phyloP scores from a whole-genome alignment of 2,329 filamentous ascomycete genomes.

The Elsinoe fawcettii region DNA sequence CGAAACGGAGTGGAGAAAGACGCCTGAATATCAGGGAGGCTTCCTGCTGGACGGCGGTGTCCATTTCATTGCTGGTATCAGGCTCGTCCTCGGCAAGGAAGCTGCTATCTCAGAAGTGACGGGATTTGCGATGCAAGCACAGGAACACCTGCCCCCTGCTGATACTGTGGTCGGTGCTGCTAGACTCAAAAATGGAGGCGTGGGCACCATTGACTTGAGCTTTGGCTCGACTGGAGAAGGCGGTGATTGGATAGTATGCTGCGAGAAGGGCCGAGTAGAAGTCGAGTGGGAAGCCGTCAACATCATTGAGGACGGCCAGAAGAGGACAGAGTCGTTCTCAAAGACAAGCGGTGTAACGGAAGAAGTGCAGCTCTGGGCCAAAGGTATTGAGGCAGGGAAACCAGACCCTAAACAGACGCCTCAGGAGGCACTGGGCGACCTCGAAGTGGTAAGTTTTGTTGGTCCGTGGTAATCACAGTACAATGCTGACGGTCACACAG shows the following conservation, averaged over 20 bases:
- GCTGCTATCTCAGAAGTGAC: constrained; percentile 40
- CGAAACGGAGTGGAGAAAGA: constrained; percentile 57
- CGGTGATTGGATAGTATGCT: constrained; percentile 50
- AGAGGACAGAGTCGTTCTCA: constrained; percentile 36
- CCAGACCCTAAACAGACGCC: constrained; percentile 46
- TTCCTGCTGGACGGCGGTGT: constrained; percentile 71
- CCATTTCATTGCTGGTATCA: constrained; percentile 58
- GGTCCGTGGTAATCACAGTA: neutral
- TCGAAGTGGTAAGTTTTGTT: constrained; percentile 45
- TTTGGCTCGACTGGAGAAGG: constrained; percentile 50
- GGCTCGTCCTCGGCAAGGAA: constrained; percentile 50
- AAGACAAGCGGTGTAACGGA: constrained; percentile 47
- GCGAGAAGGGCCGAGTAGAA: constrained; percentile 50
- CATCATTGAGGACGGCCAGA: constrained; percentile 23
- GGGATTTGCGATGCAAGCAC: constrained; percentile 49
- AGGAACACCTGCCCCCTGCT: constrained; percentile 53
- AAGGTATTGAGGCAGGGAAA: constrained; percentile 42
- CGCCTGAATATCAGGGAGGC: constrained; percentile 63
- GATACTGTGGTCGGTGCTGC: constrained; percentile 58
- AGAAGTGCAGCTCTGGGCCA: constrained; percentile 56
- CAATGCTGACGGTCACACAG: neutral
- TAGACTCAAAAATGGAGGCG: constrained; percentile 46
- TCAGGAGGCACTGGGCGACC: constrained; percentile 53
- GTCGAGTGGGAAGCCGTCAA: constrained; percentile 40
- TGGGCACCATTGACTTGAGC: constrained; percentile 51